phyloP scores from a whole-genome alignment of 495 filamentous ascomycete genomes.

The Podospora conica region DNA sequence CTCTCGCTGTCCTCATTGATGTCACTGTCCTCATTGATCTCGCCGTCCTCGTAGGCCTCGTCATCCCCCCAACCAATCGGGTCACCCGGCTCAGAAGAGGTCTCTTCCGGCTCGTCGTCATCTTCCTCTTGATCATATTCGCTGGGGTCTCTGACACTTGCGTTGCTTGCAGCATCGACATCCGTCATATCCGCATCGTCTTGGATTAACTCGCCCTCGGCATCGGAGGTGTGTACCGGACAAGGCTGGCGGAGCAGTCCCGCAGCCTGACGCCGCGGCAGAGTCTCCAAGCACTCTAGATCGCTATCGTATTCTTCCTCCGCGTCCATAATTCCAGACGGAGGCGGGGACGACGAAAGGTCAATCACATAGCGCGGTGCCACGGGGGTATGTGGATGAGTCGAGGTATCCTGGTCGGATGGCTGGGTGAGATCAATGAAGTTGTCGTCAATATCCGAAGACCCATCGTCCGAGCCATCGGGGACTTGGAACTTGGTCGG shows the following conservation, averaged over 20 bases:
- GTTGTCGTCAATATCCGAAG: slow-evolving; percentile 9
- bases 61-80: neutral
- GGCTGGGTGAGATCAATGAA: slow-evolving; percentile 17
- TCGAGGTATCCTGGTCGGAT: neutral
- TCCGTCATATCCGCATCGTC: neutral
- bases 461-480: slow-evolving; percentile 22
- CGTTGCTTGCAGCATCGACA: slow-evolving; percentile 16
- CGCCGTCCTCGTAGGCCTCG: neutral
- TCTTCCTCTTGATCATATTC: neutral
- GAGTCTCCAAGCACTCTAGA: too few species aligned
- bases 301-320: neutral
- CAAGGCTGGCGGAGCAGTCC: too few species aligned
- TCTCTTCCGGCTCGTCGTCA: neutral
- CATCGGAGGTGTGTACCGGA: neutral
- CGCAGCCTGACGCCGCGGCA: too few species aligned
- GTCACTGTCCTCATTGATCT: neutral
- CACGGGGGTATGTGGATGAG: neutral
- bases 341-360: slow-evolving; percentile 12
- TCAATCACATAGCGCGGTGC: slow-evolving; percentile 13
- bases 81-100: neutral
- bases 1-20: neutral
- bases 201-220: neutral
- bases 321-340: neutral
- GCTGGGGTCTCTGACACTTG: slow-evolving; percentile 10
- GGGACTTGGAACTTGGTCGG: slow-evolving; percentile 25